Conservation (phyloP, 2,329 filamentous ascomycete species). For the Colletotrichum sublineola region DNA sequence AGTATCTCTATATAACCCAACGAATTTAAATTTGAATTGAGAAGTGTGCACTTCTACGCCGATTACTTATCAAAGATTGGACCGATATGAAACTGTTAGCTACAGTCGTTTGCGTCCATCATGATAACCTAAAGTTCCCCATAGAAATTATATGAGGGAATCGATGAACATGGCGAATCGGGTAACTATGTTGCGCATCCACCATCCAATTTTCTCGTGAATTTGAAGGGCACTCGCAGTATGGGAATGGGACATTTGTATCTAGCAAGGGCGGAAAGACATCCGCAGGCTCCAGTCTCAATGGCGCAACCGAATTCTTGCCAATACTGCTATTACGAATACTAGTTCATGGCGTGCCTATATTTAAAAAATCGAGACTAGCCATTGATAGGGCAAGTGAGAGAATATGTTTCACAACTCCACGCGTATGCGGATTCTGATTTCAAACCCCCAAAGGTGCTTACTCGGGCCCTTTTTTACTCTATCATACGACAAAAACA, state of each 20-base stretch:
- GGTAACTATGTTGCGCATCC: slow-evolving; percentile 2
- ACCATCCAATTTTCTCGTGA: slow-evolving; percentile 22
- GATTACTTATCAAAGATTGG: not conserved
- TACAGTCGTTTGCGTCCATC: not conserved
- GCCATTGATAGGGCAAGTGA: not conserved
- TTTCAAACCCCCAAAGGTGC: not conserved
- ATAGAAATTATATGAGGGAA: not conserved
- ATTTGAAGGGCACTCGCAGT: slow-evolving; percentile 13
- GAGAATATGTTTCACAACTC: not conserved
- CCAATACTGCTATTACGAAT: not conserved
- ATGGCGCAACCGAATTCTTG: not conserved
- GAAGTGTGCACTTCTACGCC: not conserved
- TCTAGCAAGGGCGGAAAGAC: not conserved
- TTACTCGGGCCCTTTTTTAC: not conserved
- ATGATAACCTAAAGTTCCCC: slow-evolving; percentile 10
- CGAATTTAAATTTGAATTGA: not conserved
- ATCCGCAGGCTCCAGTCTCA: not conserved
- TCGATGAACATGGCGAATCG: slow-evolving; percentile 12
- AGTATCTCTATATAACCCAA: not conserved
- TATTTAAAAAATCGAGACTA: not conserved
- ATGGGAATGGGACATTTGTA: not conserved
- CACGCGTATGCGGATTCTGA: not conserved
- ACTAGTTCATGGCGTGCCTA: not conserved
- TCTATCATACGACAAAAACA: too few species aligned
- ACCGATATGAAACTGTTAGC: not conserved